phyloP scores from a whole-genome alignment of 1,139 yeast species.

The Suhomyces guaymorum region DNA sequence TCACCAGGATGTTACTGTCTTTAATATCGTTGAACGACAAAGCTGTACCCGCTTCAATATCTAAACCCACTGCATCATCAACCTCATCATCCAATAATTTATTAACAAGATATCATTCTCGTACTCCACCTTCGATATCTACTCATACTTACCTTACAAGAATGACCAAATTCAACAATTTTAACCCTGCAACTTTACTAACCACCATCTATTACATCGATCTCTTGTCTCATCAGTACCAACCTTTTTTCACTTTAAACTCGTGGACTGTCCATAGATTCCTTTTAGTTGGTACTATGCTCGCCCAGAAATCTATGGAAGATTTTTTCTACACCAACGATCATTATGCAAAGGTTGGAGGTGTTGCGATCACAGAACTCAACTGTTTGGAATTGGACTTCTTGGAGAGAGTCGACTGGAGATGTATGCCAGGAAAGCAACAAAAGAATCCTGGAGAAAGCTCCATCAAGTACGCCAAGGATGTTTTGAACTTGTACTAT shows the following conservation, averaged over 20 bases:
- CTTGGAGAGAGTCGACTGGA: slow-evolving; percentile 75
- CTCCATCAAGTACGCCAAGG: slow-evolving; percentile 37
- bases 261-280: slow-evolving; percentile 93
- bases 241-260: slow-evolving; percentile 76
- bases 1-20: slow-evolving; percentile 78
- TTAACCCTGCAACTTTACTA: slow-evolving; percentile 79
- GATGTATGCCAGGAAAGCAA: slow-evolving; percentile 44
- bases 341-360: slow-evolving; percentile 96
- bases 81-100: slow-evolving; percentile 24
- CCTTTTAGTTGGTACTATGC: slow-evolving; percentile 84
- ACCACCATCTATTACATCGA: slow-evolving; percentile 88
- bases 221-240: slow-evolving; percentile 71
- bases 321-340: slow-evolving; percentile 92
- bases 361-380: slow-evolving; percentile 81
- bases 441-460: slow-evolving; percentile 17
- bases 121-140: slow-evolving; percentile 89
- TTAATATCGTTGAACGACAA: slow-evolving; percentile 69
- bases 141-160: slow-evolving; percentile 75
- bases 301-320: slow-evolving; percentile 89
- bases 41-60: slow-evolving; percentile 38
- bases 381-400: slow-evolving; percentile 89
- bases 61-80: slow-evolving; percentile 24
- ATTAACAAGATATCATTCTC: slow-evolving; percentile 86
- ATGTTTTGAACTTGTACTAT: slow-evolving; percentile 60
- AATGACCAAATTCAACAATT: slow-evolving; percentile 77